These are phyloP conservation scores for Aspergillus incahuasiensis DNA, from an alignment of 495 filamentous ascomycete species.

Conservation along the genomic window DNA sequence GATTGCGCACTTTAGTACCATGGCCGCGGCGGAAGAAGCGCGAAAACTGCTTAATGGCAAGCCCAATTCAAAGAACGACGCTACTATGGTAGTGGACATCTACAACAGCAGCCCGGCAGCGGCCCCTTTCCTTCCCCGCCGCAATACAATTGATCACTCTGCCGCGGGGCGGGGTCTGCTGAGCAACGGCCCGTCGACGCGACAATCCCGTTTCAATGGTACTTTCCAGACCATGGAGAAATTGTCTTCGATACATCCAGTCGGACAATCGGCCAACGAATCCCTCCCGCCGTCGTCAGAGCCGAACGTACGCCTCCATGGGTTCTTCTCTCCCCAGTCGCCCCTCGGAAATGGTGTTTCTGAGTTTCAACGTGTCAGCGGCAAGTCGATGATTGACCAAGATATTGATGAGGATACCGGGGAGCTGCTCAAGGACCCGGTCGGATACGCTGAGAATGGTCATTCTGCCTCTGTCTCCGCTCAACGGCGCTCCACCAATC, in stretches of 20 bases:
- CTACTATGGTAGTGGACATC: slow-evolving; percentile 76
- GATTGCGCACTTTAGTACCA: slow-evolving; percentile 67
- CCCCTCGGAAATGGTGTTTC: slow-evolving; percentile 71
- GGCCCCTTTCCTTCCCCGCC: slow-evolving; percentile 38
- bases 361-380: slow-evolving; percentile 64
- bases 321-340: slow-evolving; percentile 77
- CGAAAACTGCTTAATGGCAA: slow-evolving; percentile 75
- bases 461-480: slow-evolving; percentile 41
- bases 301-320: slow-evolving; percentile 59
- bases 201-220: slow-evolving; percentile 73
- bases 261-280: slow-evolving; percentile 47
- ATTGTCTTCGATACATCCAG: slow-evolving; percentile 60
- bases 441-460: slow-evolving; percentile 78
- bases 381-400: slow-evolving; percentile 82
- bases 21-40: slow-evolving; percentile 71
- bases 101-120: slow-evolving; percentile 45
- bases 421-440: slow-evolving; percentile 75
- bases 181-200: slow-evolving; percentile 50
- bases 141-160: slow-evolving; percentile 59
- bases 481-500: slow-evolving; percentile 66
- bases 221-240: slow-evolving; percentile 70
- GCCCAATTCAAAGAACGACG: slow-evolving; percentile 66
- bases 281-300: slow-evolving; percentile 58
- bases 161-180: slow-evolving; percentile 45
- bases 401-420: slow-evolving; percentile 83